Base-by-base conservation (phyloP, 257 asterid species). In the Solanum piurae region DNA sequence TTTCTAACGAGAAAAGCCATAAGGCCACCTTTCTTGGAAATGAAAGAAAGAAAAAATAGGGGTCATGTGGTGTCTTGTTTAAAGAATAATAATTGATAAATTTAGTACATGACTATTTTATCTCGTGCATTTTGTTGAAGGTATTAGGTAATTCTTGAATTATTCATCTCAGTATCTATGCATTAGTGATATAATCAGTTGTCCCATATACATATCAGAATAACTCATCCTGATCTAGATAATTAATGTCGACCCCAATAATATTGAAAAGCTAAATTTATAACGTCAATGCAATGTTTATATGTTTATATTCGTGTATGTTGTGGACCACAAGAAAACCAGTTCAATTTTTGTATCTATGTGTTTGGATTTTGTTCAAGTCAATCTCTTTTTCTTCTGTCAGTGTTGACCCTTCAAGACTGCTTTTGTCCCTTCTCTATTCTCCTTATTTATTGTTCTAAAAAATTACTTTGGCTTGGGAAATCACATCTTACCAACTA, bases 21-120 rank as follows among this genome's bases (percentile, higher is more conserved):
- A 46, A 27, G 90, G 85, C 85, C 16, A 76, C 88, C 89, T 87
- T 90, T 90, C 90, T 90, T 90, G 90, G 92, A 86, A 90, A 90
- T 90, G 92, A 88, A 90, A 88, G 92, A 90, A 87, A 86, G 87
- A 80, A 80, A 58, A 84, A 36, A 21, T 20, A 58, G 85, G 9
- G 85, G 10, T 74, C 29, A 10, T 74, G 52, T 36, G 52, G 85
- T 21, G 44, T 80, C 85, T 58, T 20, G 66, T 21, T 20, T 58
- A 58, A 58, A 58, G 66, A 58, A 20, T 58, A 58, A 58, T 58
- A 58, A 20, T 58, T 0, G 3, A 58, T 58, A 40, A 40, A 38
- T 38, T 38, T 38, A 40, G 10, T 40, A 40, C 46, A 40, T 2
- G 46, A 40, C 12, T 40, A 40, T 40, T 40, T 40, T 38, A 38